phyloP scores from a whole-genome alignment of 495 filamentous ascomycete species.

The Aspergillus heteromorphus region DNA sequence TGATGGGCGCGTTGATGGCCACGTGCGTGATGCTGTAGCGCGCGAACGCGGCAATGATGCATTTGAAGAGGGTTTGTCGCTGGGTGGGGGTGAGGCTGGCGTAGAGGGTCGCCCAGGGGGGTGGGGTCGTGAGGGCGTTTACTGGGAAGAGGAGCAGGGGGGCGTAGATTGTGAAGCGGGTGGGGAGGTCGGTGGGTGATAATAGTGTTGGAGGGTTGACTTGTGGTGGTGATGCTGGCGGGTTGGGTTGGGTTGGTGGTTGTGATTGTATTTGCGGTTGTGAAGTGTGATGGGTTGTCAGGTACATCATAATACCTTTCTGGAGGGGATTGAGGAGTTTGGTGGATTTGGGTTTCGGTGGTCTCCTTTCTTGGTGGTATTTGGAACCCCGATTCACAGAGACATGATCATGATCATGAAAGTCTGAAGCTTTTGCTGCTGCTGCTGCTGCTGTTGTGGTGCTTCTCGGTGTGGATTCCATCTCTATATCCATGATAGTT shows the following conservation, averaged over 20 bases:
- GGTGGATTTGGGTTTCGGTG: not conserved
- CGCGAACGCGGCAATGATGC: slow-evolving; percentile 40
- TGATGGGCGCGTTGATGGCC: slow-evolving; percentile 70
- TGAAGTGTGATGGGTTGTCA: slow-evolving; percentile 16
- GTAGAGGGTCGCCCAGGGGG: slow-evolving; percentile 45
- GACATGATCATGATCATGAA: not conserved
- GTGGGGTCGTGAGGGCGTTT: slow-evolving; percentile 47
- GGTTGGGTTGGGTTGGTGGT: too few relatives aligned
- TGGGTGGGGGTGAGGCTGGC: slow-evolving; percentile 10
- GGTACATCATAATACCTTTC: slow-evolving; percentile 25
- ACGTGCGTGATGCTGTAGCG: slow-evolving; percentile 55
- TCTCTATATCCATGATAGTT: too few relatives aligned
- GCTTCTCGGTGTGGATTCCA: too few relatives aligned
- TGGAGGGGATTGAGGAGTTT: slow-evolving; percentile 29
- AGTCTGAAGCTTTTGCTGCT: too few relatives aligned
- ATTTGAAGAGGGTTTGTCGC: slow-evolving; percentile 43
- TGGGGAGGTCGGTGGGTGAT: slow-evolving; percentile 44
- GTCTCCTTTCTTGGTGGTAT: not conserved
- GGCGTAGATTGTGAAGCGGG: slow-evolving; percentile 63
- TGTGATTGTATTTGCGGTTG: too few relatives aligned
- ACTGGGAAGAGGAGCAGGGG: slow-evolving; percentile 64
- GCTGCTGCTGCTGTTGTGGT: too few relatives aligned
- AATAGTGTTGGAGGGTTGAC: too few relatives aligned
- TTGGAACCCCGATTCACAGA: not conserved
- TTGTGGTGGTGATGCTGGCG: too few relatives aligned